A percentile compares a stretch with the other conserved stretches of the same genome.
Conservation (phyloP, 352 stramenopile genomes). For the Globisporangium middletonii region DNA sequence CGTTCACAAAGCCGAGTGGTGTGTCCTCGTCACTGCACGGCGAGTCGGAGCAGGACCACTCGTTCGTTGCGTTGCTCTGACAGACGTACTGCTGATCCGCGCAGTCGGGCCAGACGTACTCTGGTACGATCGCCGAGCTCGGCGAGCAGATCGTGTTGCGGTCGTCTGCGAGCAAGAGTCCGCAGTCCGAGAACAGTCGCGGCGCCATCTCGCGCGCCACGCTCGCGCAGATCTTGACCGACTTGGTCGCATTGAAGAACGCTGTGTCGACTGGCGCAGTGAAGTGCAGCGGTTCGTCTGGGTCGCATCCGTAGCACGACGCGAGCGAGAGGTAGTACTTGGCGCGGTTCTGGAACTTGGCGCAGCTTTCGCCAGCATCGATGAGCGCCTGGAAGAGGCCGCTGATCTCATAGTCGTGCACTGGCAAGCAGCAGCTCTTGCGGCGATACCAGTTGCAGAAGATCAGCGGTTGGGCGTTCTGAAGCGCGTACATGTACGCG, state of each 20-base stretch:
- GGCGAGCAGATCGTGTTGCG: slow-evolving; percentile 52
- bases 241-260: slow-evolving; percentile 53
- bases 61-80: slow-evolving; percentile 21
- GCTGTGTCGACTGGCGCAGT: slow-evolving; percentile 33
- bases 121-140: slow-evolving; percentile 53
- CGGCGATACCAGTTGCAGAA: slow-evolving; percentile 76
- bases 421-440: slow-evolving; percentile 60
- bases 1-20: slow-evolving; percentile 49
- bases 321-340: slow-evolving; percentile 44
- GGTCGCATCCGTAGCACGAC: slow-evolving; percentile 44
- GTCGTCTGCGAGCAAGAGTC: slow-evolving; percentile 48
- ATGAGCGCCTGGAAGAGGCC: slow-evolving; percentile 56
- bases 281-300: slow-evolving; percentile 30
- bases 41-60: slow-evolving; percentile 56
- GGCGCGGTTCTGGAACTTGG: slow-evolving; percentile 66
- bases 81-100: slow-evolving; percentile 51
- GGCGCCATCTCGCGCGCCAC: slow-evolving; percentile 43
- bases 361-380: slow-evolving; percentile 48
- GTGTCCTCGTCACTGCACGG: slow-evolving; percentile 34
- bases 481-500: no score
- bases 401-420: slow-evolving; percentile 58
- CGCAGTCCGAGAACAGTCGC: slow-evolving; percentile 51
- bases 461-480: slow-evolving; percentile 54
- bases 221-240: slow-evolving; percentile 63
- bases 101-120: slow-evolving; percentile 53